phyloP scores from a whole-genome alignment of 75 land plant species.

The Sequoia sempervirens region DNA sequence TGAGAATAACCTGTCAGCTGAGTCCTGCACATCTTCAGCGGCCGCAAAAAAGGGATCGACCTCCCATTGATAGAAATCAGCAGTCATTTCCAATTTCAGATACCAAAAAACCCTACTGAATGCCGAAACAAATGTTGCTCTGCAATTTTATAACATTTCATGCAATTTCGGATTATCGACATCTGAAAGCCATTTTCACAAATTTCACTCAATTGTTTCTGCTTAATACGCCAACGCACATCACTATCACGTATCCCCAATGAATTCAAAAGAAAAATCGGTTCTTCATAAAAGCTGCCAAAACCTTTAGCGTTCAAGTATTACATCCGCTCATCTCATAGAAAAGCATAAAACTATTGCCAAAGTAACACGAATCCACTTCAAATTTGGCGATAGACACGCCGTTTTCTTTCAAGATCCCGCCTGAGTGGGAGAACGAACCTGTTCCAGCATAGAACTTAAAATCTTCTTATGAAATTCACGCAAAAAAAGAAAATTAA shows the following conservation, averaged over 20 bases:
- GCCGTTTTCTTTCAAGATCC: neutral
- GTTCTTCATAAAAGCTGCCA: neutral
- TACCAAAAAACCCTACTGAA: neutral
- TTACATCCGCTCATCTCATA: neutral
- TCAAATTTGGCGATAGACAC: neutral
- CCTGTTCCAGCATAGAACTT: neutral
- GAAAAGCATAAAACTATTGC: neutral
- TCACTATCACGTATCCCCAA: neutral
- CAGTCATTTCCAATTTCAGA: constrained; percentile 11
- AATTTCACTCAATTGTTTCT: neutral
- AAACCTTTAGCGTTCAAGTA: neutral
- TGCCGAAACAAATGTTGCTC: neutral
- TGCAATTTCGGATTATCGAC: neutral
- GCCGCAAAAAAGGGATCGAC: constrained; percentile 28
- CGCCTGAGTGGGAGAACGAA: neutral
- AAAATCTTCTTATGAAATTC: neutral
- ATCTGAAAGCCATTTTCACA: neutral
- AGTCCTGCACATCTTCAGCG: constrained; percentile 31
- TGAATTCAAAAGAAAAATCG: neutral
- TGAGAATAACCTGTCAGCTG: constrained; percentile 21
- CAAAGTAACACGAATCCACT: neutral
- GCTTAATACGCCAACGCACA: neutral
- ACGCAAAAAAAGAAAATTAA: neutral
- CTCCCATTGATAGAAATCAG: constrained; percentile 21
- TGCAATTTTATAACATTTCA: neutral